Percentiles rank a stretch among this genome's conserved stretches.
Evolutionary conservation across 202 grass and related monocot species (phyloP).

Genomic region (Saccharum hybrid): DNA sequence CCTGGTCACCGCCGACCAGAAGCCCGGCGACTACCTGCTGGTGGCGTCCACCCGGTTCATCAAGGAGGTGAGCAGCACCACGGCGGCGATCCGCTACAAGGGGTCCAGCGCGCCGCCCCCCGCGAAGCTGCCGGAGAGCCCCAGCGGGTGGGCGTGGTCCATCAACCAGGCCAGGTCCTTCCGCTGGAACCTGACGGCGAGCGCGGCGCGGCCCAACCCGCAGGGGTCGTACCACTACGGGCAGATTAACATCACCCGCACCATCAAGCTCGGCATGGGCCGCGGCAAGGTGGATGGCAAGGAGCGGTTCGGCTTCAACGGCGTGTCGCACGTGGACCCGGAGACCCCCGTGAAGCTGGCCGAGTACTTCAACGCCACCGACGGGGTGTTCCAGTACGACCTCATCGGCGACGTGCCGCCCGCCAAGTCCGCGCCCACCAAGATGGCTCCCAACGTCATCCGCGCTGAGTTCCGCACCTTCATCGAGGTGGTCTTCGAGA

Average conservation of each 20-base stretch:
- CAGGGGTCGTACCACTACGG: slow-evolving; percentile 99
- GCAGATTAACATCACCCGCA: slow-evolving; percentile 91
- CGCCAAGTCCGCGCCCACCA: not conserved
- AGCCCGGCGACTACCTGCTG: slow-evolving; percentile 71
- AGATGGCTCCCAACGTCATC: slow-evolving; percentile 65
- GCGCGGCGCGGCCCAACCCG: slow-evolving; percentile 90
- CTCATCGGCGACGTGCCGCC: slow-evolving; percentile 68
- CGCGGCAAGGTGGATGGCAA: slow-evolving; percentile 58
- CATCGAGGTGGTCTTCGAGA: slow-evolving; percentile 86
- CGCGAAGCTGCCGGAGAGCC: slow-evolving; percentile 54
- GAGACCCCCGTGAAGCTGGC: slow-evolving; percentile 77
- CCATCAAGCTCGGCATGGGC: slow-evolving; percentile 63
- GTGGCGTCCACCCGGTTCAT: slow-evolving; percentile 79
- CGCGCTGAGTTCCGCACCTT: slow-evolving; percentile 73
- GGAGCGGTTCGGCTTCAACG: slow-evolving; percentile 69
- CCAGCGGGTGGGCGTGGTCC: slow-evolving; percentile 85
- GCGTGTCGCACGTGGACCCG: slow-evolving; percentile 69
- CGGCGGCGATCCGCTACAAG: slow-evolving; percentile 63
- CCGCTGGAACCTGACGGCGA: slow-evolving; percentile 93
- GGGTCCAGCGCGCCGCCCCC: slow-evolving; percentile 69
- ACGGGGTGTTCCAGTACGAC: slow-evolving; percentile 75
- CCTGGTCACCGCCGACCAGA: slow-evolving; percentile 71
- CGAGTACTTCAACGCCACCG: slow-evolving; percentile 73
- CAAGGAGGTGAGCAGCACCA: slow-evolving; percentile 58
- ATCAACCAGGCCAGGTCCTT: slow-evolving; percentile 94